Conservation (phyloP, 169 alveolate genomes). For the Cryptosporidium parvum region DNA sequence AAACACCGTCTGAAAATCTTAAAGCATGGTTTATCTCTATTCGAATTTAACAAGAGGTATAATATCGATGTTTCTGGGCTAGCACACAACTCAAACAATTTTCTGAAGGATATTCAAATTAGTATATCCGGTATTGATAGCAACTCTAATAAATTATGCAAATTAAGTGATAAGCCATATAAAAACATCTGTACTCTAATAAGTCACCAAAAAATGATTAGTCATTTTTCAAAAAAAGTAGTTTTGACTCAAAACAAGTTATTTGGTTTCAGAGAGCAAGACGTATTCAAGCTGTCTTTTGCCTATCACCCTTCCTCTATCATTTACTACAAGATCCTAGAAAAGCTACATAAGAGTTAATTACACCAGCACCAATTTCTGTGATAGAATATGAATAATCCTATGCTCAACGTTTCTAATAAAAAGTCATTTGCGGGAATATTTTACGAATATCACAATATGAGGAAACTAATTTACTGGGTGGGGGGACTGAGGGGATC, state of each 20-base stretch:
- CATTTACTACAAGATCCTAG: constrained; percentile 7
- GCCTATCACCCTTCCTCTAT: constrained; percentile 25
- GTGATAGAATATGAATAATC: too few relatives aligned
- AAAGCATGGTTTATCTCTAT: constrained; percentile 12
- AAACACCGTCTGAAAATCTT: neutral
- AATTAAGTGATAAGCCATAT: neutral
- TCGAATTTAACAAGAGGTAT: constrained; percentile 23
- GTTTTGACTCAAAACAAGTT: neutral
- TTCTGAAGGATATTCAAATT: neutral
- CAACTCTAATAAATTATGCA: neutral
- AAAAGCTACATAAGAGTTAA: neutral
- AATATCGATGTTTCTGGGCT: neutral
- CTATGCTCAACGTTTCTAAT: too few relatives aligned
- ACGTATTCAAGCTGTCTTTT: neutral
- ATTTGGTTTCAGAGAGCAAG: constrained; percentile 1
- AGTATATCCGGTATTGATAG: neutral
- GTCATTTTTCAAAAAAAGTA: neutral
- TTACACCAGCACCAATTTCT: neutral
- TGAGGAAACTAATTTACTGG: neutral
- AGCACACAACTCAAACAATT: neutral
- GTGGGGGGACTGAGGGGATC: neutral
- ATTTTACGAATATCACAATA: neutral
- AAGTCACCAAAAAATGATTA: neutral
- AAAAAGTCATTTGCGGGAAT: neutral
- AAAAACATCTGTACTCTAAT: neutral